A percentile compares a stretch with the other conserved stretches of the same genome.
These are phyloP conservation scores for Termitomyces sp. DNA, from an alignment of 768 basidiomycete genomes.

Conservation along the genomic window DNA sequence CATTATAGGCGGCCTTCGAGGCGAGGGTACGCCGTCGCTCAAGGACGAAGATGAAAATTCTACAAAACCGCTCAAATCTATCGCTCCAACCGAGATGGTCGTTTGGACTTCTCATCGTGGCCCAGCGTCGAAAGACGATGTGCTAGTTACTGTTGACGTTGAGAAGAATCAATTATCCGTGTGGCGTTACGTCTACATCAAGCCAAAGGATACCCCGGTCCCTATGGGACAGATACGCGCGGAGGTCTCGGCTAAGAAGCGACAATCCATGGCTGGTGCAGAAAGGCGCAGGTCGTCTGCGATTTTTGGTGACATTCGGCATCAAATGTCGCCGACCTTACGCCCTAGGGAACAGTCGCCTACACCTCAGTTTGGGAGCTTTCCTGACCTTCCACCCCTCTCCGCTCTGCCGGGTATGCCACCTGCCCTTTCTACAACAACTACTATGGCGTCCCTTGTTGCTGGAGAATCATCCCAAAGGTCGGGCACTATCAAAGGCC, in stretches of 20 bases:
- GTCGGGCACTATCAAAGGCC: conserved; percentile 23
- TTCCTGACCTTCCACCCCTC: conserved; percentile 38
- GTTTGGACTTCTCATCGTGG: conserved; percentile 50
- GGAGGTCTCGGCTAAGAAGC: conserved; percentile 28
- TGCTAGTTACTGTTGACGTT: conserved; percentile 55
- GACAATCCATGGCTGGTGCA: conserved; percentile 30
- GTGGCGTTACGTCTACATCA: conserved; percentile 70
- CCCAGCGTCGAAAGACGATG: conserved; percentile 35
- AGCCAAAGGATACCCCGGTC: conserved; percentile 49
- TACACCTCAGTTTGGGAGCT: conserved; percentile 26
- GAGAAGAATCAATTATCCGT: conserved; percentile 50
- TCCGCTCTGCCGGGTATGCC: conserved; percentile 49
- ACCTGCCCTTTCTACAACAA: conserved; percentile 44
- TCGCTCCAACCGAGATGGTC: conserved; percentile 61
- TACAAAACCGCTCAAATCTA: conserved; percentile 43
- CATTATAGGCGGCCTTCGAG: conserved; percentile 43
- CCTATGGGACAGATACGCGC: conserved; percentile 25
- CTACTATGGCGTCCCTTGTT: conserved; percentile 46
- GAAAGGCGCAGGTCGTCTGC: conserved; percentile 35
- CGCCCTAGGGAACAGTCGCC: conserved; percentile 29
- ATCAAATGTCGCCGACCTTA: conserved; percentile 31
- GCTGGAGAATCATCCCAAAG: conserved; percentile 27
- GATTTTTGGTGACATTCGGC: conserved; percentile 28
- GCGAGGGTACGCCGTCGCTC: conserved; percentile 27
- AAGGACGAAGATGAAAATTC: conserved; percentile 52